Base-by-base conservation (phyloP, 2,329 filamentous ascomycete species). In the Rhynchosporium secalis region DNA sequence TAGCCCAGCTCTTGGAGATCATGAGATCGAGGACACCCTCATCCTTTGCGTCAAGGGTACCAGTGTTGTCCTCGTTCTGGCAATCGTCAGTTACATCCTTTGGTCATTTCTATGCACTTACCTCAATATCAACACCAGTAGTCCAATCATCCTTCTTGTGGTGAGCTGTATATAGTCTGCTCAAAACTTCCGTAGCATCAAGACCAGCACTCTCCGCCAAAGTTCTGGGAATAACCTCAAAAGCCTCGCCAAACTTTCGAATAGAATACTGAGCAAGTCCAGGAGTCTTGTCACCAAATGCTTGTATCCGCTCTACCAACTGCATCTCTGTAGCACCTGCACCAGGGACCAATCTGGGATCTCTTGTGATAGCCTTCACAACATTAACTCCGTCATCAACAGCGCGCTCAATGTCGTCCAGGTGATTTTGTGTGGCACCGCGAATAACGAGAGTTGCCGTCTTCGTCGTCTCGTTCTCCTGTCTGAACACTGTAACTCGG, bases 321-420 rank as follows among this genome's bases (percentile, higher is more conserved):
- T 97, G 91, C 76, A 96, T 88, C 78, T 99, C 95, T 66, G 94
- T 92, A 54, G 95, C 94, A 72, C 95, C 96, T 36, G 95, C 95
- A 68, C 95, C 95, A 43, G 95, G 92, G 0, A 99, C 93, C 62
- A 99, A 83, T 67, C 93, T 86, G 6, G 94, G 81, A 75, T 99
- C 96, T 75, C 91, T 91, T 65, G 95, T 98, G 76, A 99, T 96
- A 68, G 95, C 95, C 81, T 99, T 99, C 76, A 99, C 90, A 58
- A 96, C 96, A 74, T 98, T 99, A 76, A 99, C 95, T 68, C 95
- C 95, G 70, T 99, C 95, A 72, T 99, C 95, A 61, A 99, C 93
- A 56, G 95, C 95, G 67, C 95, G 89, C 83, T 99, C 95, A 41
- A 99, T 85, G 72, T 99, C 95, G 73, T 99, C 95, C 29, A 99